phyloP scores from a whole-genome alignment of 2,329 filamentous ascomycete genomes.

The Arthrobotrys musiformis region DNA sequence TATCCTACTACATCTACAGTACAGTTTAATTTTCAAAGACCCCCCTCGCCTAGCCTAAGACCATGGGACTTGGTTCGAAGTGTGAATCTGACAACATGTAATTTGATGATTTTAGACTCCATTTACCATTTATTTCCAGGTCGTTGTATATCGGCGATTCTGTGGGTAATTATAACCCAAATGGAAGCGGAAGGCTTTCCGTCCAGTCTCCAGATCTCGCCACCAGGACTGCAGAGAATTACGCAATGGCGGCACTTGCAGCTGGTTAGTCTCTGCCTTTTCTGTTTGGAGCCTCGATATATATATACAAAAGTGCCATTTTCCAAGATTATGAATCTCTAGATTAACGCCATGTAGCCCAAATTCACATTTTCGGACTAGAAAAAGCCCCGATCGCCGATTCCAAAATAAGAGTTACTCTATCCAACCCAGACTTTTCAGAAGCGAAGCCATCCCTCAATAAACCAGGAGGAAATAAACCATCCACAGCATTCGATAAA shows the following conservation, averaged over 20 bases:
- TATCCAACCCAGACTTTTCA: too few species aligned
- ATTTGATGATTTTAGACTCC: slow-evolving; percentile 8
- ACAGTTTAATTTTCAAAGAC: not conserved
- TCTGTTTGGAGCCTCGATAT: too few species aligned
- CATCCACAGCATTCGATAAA: too few species aligned
- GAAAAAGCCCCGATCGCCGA: not conserved
- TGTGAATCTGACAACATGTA: not conserved
- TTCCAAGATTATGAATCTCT: not conserved
- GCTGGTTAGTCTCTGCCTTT: slow-evolving; percentile 30
- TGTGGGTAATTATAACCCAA: not conserved
- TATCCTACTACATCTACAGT: slow-evolving; percentile 20
- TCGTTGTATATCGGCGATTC: slow-evolving; percentile 15
- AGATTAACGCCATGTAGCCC: not conserved
- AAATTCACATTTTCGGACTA: slow-evolving; percentile 1
- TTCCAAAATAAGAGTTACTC: not conserved
- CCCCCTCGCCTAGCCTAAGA: too few species aligned
- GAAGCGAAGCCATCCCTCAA: too few species aligned
- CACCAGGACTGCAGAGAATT: slow-evolving; percentile 28
- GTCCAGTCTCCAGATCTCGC: not conserved
- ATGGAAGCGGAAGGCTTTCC: not conserved
- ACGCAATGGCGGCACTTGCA: slow-evolving; percentile 32
- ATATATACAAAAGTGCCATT: too few species aligned
- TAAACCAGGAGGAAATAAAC: too few species aligned
- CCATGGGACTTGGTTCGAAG: too few species aligned
- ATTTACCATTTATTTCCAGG: slow-evolving; percentile 8